A percentile compares a stretch with the other conserved stretches of the same genome.
Conservation (phyloP, 1,139 yeast species). For the Lodderomyces parapsilosis region DNA sequence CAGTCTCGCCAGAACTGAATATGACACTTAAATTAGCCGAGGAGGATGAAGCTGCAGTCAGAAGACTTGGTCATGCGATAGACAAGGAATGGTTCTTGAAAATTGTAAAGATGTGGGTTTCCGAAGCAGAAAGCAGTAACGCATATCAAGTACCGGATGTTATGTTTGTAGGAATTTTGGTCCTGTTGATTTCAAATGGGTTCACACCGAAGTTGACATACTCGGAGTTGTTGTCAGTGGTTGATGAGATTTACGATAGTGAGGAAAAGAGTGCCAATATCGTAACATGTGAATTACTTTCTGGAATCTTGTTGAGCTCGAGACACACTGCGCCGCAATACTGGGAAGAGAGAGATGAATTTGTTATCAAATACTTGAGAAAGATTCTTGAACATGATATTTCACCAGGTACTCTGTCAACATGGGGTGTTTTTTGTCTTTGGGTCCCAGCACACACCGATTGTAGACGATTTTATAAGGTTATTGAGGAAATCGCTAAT, state of each 20-base stretch:
- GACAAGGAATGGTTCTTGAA: slow-evolving; percentile 58
- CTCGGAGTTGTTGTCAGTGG: slow-evolving; percentile 49
- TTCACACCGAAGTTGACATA: slow-evolving; percentile 31
- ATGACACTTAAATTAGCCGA: slow-evolving; percentile 31
- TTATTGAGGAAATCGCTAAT: slow-evolving; percentile 47
- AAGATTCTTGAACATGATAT: slow-evolving; percentile 57
- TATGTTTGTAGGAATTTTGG: slow-evolving; percentile 46
- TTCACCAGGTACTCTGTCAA: slow-evolving; percentile 71
- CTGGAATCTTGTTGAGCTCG: slow-evolving; percentile 56
- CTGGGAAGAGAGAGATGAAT: slow-evolving; percentile 42
- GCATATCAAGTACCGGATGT: slow-evolving; percentile 66
- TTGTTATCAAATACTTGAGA: slow-evolving; percentile 42
- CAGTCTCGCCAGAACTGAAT: slow-evolving; percentile 31
- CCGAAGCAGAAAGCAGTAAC: slow-evolving; percentile 62
- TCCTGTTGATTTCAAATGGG: slow-evolving; percentile 45
- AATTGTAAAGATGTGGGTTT: slow-evolving; percentile 55
- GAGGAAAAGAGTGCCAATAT: slow-evolving; percentile 69
- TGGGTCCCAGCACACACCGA: slow-evolving; percentile 71
- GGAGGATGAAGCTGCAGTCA: slow-evolving; percentile 40
- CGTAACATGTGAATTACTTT: slow-evolving; percentile 57
- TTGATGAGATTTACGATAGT: slow-evolving; percentile 51
- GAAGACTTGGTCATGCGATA: slow-evolving; percentile 44
- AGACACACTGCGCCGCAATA: slow-evolving; percentile 30
- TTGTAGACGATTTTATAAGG: slow-evolving; percentile 60
- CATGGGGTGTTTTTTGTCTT: slow-evolving; percentile 80